Percentiles rank a stretch among this genome's conserved stretches.
Evolutionary conservation across 2,329 filamentous ascomycete species (phyloP).

Genomic region (Xylariales sp.): DNA sequence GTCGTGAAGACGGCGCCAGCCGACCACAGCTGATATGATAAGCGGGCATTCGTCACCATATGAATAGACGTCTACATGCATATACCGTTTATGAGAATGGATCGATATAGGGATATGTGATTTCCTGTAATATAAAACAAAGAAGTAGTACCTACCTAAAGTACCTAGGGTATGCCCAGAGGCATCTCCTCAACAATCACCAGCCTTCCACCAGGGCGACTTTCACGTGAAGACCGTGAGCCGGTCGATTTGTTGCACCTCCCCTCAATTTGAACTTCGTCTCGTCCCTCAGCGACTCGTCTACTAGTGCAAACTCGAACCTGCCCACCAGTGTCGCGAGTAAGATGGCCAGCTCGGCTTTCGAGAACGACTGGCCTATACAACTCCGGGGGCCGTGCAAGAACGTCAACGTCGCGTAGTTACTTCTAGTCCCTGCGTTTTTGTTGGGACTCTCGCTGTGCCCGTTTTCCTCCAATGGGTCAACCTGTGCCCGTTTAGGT

Average conservation of each 20-base stretch:
- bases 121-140: too few relatives aligned
- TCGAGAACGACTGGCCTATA: constrained; percentile 38
- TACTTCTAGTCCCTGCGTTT: constrained; percentile 30
- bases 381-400: constrained; percentile 38
- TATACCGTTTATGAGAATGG: too few relatives aligned
- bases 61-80: neutral
- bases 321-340: constrained; percentile 34
- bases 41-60: too few relatives aligned
- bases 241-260: constrained; percentile 35
- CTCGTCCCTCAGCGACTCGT: constrained; percentile 29
- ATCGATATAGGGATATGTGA: too few relatives aligned
- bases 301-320: constrained; percentile 35
- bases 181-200: constrained; percentile 10
- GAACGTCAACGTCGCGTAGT: constrained; percentile 39
- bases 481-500: constrained; percentile 17
- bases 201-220: constrained; percentile 32
- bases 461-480: constrained; percentile 28
- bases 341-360: constrained; percentile 36
- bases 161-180: too few relatives aligned
- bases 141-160: too few relatives aligned
- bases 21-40: too few relatives aligned
- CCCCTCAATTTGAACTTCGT: constrained; percentile 31
- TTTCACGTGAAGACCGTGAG: constrained; percentile 30
- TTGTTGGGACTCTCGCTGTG: constrained; percentile 19
- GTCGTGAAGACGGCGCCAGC: too few relatives aligned